A percentile compares a stretch with the other conserved stretches of the same genome.
Evolutionary conservation across 192 early-diverging fungal species (phyloP).

Genomic region (Ambispora gerdemannii): DNA sequence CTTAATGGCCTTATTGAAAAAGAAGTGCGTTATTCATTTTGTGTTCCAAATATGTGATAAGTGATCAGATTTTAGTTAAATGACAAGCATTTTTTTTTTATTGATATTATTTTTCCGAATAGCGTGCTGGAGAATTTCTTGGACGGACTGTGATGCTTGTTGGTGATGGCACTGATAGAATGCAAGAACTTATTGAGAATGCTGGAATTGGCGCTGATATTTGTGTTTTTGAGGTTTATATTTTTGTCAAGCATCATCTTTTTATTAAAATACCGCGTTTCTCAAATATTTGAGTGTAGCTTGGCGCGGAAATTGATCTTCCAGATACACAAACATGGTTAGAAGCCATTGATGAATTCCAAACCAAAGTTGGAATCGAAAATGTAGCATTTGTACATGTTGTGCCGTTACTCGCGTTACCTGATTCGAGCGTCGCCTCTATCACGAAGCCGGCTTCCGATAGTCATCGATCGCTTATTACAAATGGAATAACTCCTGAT

Average conservation of each 20-base stretch:
- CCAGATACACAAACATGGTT: slow-evolving; percentile 35
- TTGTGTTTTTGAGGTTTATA: background rate
- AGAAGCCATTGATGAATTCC: slow-evolving; percentile 99
- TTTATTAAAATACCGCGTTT: background rate
- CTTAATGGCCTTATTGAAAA: background rate
- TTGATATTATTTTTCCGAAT: background rate
- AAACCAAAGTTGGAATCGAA: slow-evolving; percentile 97
- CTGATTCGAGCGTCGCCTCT: slow-evolving; percentile 87
- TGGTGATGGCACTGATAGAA: slow-evolving; percentile 10
- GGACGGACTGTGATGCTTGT: background rate
- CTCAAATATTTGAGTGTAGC: too few species aligned
- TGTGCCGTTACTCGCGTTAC: slow-evolving; percentile 74
- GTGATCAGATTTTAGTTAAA: background rate
- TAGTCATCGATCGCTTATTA: slow-evolving; percentile 91
- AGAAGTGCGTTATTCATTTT: background rate
- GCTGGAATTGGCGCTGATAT: slow-evolving; percentile 2
- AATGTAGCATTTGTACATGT: slow-evolving; percentile 99
- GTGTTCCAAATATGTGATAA: background rate
- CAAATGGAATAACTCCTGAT: slow-evolving; percentile 87
- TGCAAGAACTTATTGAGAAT: slow-evolving; percentile 11
- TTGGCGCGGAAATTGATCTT: background rate
- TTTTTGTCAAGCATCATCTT: background rate
- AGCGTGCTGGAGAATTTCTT: slow-evolving; percentile 5
- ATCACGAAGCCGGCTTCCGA: slow-evolving; percentile 98
- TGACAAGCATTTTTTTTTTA: background rate